phyloP scores from a whole-genome alignment of 164 flowering plant species.

The Umbilicus rupestris region DNA sequence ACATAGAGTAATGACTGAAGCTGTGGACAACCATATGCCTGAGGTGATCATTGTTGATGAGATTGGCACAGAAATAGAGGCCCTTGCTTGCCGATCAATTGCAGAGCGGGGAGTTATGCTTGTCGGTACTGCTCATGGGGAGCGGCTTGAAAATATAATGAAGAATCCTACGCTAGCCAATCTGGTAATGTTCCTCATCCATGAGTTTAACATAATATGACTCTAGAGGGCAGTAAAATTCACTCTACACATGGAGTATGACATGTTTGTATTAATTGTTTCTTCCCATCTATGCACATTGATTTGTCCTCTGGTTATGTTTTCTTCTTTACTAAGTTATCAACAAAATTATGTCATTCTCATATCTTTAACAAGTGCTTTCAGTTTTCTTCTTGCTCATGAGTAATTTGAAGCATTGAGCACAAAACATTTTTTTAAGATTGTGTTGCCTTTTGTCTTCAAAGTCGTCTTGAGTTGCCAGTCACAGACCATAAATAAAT shows the following conservation, averaged over 20 bases:
- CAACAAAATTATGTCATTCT: not conserved
- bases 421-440: too few species aligned
- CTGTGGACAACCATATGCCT: conserved; percentile 81
- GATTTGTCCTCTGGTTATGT: not conserved
- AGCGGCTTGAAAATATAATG: conserved; percentile 45
- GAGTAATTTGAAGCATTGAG: too few species aligned
- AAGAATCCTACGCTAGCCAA: conserved; percentile 53
- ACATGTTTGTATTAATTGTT: not conserved
- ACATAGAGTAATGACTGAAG: conserved; percentile 67
- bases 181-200: conserved; percentile 29
- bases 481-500: too few species aligned
- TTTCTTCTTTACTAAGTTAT: not conserved
- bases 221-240: not conserved
- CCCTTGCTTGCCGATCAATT: conserved; percentile 61
- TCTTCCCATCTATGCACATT: not conserved
- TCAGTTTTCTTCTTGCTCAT: not conserved
- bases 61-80: conserved; percentile 68
- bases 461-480: too few species aligned
- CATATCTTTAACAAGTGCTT: not conserved
- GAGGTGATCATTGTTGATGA: conserved; percentile 75
- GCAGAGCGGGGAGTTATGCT: conserved; percentile 80
- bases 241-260: not conserved
- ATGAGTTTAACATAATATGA: not conserved
- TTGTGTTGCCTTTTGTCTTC: too few species aligned
- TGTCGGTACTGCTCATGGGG: conserved; percentile 70